These are phyloP conservation scores for Paraphaeosphaeria minitans DNA, from an alignment of 2,329 filamentous ascomycete genomes.

Conservation along the genomic window DNA sequence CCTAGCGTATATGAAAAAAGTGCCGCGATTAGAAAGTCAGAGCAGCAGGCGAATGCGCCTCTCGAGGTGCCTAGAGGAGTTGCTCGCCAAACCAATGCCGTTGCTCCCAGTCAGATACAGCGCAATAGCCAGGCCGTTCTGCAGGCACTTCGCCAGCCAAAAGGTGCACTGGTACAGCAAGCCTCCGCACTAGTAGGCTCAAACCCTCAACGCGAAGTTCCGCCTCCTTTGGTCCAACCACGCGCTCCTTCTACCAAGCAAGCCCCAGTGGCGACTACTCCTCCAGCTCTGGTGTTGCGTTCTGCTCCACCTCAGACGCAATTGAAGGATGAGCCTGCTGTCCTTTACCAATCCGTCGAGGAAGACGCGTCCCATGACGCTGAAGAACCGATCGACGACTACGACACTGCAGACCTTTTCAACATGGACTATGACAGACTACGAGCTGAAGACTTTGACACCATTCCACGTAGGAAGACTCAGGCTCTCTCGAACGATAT, in stretches of 20 bases:
- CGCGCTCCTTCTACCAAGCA: conserved; percentile 5
- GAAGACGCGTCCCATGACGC: conserved; percentile 13
- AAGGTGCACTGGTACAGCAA: background rate
- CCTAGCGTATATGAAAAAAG: conserved; percentile 19
- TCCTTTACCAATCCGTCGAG: conserved; percentile 16
- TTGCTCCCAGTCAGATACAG: conserved; percentile 18
- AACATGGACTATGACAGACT: conserved; percentile 56
- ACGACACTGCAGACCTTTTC: conserved; percentile 52
- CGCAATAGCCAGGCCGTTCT: conserved; percentile 16
- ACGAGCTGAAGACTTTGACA: conserved; percentile 57
- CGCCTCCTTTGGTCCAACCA: conserved; percentile 1
- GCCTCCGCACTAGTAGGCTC: background rate
- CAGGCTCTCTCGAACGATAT: conserved; percentile 30
- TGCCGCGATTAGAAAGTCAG: conserved; percentile 22
- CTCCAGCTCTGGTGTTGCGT: background rate
- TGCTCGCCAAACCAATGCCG: conserved; percentile 5
- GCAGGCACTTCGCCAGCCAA: conserved; percentile 1
- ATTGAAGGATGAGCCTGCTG: conserved; percentile 13
- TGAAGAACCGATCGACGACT: conserved; percentile 47
- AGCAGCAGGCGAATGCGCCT: conserved; percentile 20
- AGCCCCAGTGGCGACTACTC: conserved; percentile 5
- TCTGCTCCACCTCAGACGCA: conserved; percentile 1
- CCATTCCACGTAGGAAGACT: conserved; percentile 28
- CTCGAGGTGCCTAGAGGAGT: conserved; percentile 9
- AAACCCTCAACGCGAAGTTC: conserved; percentile 9